Evolutionary conservation across 257 asterid genomes (phyloP), one percentile per base, ranked within the genome.

Genomic region (Asclepias syriaca): DNA sequence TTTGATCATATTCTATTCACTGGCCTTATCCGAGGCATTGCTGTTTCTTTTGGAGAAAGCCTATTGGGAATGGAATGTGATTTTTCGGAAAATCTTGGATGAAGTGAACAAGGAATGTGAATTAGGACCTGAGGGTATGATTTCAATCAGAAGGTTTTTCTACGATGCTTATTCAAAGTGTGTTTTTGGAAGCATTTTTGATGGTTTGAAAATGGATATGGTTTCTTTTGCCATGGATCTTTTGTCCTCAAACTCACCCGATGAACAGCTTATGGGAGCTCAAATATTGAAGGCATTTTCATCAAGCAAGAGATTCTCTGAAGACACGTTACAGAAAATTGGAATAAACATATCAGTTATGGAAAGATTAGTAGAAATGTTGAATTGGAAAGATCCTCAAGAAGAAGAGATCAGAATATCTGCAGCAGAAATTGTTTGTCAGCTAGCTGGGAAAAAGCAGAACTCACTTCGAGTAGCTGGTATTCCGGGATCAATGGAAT

Each of bases 131-230:
- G 75, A 91, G 14, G 97, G 96, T 21, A 60, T 85, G 86, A 46
- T 90, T 65, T 86, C 97, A 53, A 85, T 86, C 13, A 72, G 78
- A 68, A 80, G 99, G 71, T 95, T 95, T 65, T 95, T 95, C 75
- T 95, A 95, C 12, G 99, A 95, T 49, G 90, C 99, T 0, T 95
- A 91, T 56, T 90, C 99, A 1, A 80, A 73, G 15, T 86, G 96
- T 45, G 88, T 95, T 14, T 85, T 85, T 54, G 98, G 97, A 49
- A 95, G 98, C 81, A 85, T 95, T 19, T 95, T 92, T 54, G 99
- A 95, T 57, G 99, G 99, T 1, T 56, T 95, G 76, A 92, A 88
- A 69, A 88, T 95, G 96, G 99, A 95, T 66, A 88, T 95, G 97
- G 93, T 92, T 34, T 79, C 91, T 5, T 92, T 92, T 49, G 85